Percentiles rank a stretch among this genome's conserved stretches.
phyloP scores from a whole-genome alignment of 805 yeast genomes.

The Schizosaccharomyces octosporus region DNA sequence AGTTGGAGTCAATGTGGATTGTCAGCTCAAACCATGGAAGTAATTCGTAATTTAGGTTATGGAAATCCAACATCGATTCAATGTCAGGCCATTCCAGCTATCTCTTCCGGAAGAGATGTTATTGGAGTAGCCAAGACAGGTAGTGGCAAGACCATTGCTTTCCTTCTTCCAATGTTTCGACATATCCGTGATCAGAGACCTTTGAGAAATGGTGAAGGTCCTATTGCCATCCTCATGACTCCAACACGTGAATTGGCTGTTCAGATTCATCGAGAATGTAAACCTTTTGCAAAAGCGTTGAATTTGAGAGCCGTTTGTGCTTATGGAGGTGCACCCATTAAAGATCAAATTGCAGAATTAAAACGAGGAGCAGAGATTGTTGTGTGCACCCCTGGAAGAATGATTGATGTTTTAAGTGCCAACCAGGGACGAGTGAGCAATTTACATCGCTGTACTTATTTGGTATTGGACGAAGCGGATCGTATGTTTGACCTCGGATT shows the following conservation, averaged over 20 bases:
- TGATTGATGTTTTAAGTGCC: slow-evolving; percentile 67
- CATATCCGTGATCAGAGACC: slow-evolving; percentile 58
- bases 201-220: slow-evolving; percentile 30
- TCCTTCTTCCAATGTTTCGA: slow-evolving; percentile 57
- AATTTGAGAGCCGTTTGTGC: slow-evolving; percentile 44
- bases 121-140: slow-evolving; percentile 93
- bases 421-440: slow-evolving; percentile 56
- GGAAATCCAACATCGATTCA: slow-evolving; percentile 66
- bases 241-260: slow-evolving; percentile 85
- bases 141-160: slow-evolving; percentile 83
- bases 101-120: slow-evolving; percentile 73
- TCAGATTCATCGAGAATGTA: slow-evolving; percentile 51
- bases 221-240: slow-evolving; percentile 53
- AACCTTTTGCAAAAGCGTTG: slow-evolving; percentile 28
- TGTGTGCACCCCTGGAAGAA: slow-evolving; percentile 86
- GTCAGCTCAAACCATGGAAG: slow-evolving; percentile 29
- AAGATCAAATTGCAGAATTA: slow-evolving; percentile 54
- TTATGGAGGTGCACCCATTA: slow-evolving; percentile 73
- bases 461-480: slow-evolving; percentile 91
- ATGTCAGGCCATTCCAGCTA: slow-evolving; percentile 69
- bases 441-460: slow-evolving; percentile 43
- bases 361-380: slow-evolving; percentile 57
- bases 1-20: slow-evolving; percentile 70
- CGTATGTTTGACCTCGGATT: slow-evolving; percentile 92
- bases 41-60: slow-evolving; percentile 28